Base-by-base conservation (phyloP, 2,329 filamentous ascomycete genomes). In the Ceratocystis ficicola region DNA sequence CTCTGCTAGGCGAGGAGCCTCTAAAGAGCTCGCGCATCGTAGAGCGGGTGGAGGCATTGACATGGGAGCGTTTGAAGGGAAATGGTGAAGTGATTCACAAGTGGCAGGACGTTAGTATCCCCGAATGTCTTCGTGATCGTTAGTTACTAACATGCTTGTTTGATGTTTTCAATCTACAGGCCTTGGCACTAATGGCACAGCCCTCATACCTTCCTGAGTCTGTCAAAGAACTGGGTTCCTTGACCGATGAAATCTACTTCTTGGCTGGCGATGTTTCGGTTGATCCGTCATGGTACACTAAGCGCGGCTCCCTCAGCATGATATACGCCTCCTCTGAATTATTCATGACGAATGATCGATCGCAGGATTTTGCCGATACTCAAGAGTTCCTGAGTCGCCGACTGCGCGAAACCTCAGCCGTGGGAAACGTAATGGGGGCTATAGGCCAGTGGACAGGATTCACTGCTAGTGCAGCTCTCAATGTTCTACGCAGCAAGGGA, bases 231-330 rank as follows among this genome's bases (percentile, higher is more conserved):
- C 83, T 99, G 3, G 86, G 88, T 52, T 79, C 83, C 62, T 83
- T 99, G 3, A 83, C 88, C n/a, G 93, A 96, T 74, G 94, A 99
- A 75, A 95, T 99, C 63, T 89, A 88, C 81, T 91, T 88, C 72
- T 83, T 96, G 3, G 84, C 93, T 0, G 90, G 90, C 63, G 94
- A 97, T 75, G 80, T 77, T 25, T 83, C 86, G 25, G 89, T 96
- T 68, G 92, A 97, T 75, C 83, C 84, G 3, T 86, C 85, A 3
- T 99, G 94, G 94, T 99, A 99, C 72, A 78, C 81, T 66, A 84
- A 84, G 73, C 81, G 83, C 62, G 81, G 78, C 2, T 79, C 79
- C 22, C 74, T 85, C 8, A 81, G 82, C 44, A 76, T 80, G 70
- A 78, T 83, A 52, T 85, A 85, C 71, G 90, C 90, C 63, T 84